These are phyloP conservation scores for Isabelozyma rhagii DNA, from an alignment of 805 yeast species.

Conservation along the genomic window DNA sequence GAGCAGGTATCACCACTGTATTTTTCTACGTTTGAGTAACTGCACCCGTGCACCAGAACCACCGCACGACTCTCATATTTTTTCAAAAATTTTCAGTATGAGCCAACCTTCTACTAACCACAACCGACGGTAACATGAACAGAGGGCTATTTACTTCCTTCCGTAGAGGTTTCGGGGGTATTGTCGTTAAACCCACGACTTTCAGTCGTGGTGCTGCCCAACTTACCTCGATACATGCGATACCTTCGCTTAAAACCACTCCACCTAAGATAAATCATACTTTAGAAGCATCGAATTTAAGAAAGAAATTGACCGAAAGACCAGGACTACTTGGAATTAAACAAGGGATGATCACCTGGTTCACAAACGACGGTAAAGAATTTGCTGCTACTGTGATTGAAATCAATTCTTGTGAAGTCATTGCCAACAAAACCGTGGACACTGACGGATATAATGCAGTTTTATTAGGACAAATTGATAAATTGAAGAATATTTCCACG, in stretches of 20 bases:
- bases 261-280: slow-evolving; percentile 61
- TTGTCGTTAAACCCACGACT: not conserved
- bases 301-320: slow-evolving; percentile 72
- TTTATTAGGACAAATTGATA: slow-evolving; percentile 80
- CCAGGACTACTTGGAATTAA: slow-evolving; percentile 84
- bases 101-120: not conserved
- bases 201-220: slow-evolving; percentile 38
- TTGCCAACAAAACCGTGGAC: slow-evolving; percentile 64
- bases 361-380: slow-evolving; percentile 64
- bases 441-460: slow-evolving; percentile 82
- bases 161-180: not conserved
- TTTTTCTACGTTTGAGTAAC: not conserved
- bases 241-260: slow-evolving; percentile 45
- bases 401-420: slow-evolving; percentile 84
- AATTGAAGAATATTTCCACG: slow-evolving; percentile 52
- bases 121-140: not conserved
- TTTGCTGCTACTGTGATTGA: slow-evolving; percentile 85
- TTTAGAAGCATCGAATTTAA: slow-evolving; percentile 61
- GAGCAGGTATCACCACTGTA: too few relatives aligned
- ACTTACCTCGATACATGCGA: slow-evolving; percentile 47
- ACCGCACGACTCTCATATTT: not conserved
- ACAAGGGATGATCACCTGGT: slow-evolving; percentile 88
- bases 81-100: not conserved
- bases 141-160: not conserved
- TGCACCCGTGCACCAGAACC: not conserved